Base-by-base conservation (phyloP, 352 stramenopile genomes). In the Paralagenidium karlingii region DNA sequence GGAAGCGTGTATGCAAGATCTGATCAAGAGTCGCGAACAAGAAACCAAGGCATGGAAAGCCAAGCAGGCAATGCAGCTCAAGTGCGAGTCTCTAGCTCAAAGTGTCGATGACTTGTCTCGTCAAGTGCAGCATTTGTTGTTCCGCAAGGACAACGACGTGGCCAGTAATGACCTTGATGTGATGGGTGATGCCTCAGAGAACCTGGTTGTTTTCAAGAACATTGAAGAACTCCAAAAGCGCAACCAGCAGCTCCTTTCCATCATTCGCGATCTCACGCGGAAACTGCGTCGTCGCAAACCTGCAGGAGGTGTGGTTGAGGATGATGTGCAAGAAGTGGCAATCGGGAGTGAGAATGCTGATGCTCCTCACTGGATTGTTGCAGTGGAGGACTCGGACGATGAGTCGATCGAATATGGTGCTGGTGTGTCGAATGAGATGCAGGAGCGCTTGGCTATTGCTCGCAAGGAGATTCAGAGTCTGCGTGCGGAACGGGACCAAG, bases 111-210 rank as follows among this genome's bases (percentile, higher is more conserved):
- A 96, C 47, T 60, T 97, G 33, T 93, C 86, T 5, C 68, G 73
- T 8, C 93, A 97, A 57, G 82, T 97, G 5, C 93, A 96, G 55
- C 68, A 91, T 41, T 31, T 89, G 36, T 53, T 89, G 8, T 86
- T 82, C 58, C 65, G 67, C 19, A 71, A 68, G 11, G 65, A 96
- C 18, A 58, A 95, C 28, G 47, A 59, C 5, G 30, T 22, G 8
- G 3, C 7, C 7, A 36, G 22, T 22, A 3, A 3, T 3, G 30
- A 36, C 30, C 19, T 20, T 7, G 30, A 45, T 33, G 29, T 28
- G 24, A 32, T 49, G 15, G 55, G 53, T 3, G 60, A 63, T n/a
- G 55, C 51, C 22, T 73, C 68, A 2, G 71, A 91, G 42, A 82
- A 92, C 37, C 47, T 94, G 8, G 68, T 95, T 1, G 65, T 86